Conservation (phyloP, 129 eudicot species). For the Flaveria sonorensis region DNA sequence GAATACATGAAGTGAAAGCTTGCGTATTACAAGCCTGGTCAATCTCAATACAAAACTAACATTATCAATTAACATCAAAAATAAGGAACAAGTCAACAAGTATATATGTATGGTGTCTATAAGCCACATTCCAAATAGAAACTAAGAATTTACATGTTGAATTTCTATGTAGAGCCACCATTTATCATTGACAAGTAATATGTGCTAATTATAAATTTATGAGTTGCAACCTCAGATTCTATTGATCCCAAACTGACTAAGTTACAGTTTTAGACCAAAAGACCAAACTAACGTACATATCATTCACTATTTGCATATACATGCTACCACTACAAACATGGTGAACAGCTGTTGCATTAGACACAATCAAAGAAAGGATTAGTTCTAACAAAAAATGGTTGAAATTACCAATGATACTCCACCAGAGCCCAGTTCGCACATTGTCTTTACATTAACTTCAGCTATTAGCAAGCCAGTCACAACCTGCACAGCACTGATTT, state of each 20-base stretch:
- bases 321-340: neutral
- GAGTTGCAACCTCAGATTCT: neutral
- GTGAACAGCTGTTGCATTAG: neutral
- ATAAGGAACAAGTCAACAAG: neutral
- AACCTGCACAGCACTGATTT: conserved; percentile 51
- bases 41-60: conserved; percentile 9
- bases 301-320: neutral
- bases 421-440: conserved; percentile 95
- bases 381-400: conserved; percentile 23
- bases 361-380: conserved; percentile 13
- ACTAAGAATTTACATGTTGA: neutral
- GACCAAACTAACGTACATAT: conserved; percentile 12
- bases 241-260: neutral
- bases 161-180: neutral
- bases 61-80: neutral
- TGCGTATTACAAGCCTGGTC: neutral
- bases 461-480: conserved; percentile 90
- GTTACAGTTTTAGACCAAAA: too few relatives aligned
- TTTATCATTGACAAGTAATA: neutral
- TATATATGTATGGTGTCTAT: neutral
- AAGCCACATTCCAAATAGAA: neutral
- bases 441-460: conserved; percentile 95
- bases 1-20: conserved; percentile 3
- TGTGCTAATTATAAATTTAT: neutral
- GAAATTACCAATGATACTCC: conserved; percentile 91